These are phyloP conservation scores for Lipomyces orientalis DNA, from an alignment of 805 yeast genomes.

Conservation along the genomic window DNA sequence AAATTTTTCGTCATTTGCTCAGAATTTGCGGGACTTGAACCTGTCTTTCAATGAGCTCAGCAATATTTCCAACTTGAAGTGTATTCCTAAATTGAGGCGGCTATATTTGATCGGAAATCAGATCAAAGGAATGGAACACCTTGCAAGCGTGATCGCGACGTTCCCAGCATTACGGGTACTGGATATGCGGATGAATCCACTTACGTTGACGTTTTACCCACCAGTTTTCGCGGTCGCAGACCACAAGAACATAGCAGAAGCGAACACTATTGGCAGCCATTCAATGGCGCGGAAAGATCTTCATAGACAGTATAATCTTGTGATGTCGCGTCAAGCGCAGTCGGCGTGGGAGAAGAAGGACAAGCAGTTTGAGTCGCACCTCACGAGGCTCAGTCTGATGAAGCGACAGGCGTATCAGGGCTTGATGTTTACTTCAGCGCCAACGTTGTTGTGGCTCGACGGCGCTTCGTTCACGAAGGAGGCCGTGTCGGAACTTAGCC, in stretches of 20 bases:
- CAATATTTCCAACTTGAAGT: conserved; percentile 40
- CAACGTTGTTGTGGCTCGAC: conserved; percentile 30
- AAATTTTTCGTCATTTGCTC: conserved; percentile 37
- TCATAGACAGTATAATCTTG: conserved; percentile 27
- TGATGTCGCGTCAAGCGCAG: conserved; percentile 31
- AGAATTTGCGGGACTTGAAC: conserved; percentile 46
- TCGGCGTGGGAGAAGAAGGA: conserved; percentile 27
- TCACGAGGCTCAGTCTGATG: conserved; percentile 13
- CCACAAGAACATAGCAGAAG: not conserved
- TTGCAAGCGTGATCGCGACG: conserved; percentile 36
- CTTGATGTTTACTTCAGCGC: conserved; percentile 30
- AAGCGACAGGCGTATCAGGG: conserved; percentile 34
- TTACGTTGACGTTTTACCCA: conserved; percentile 40
- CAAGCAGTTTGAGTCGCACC: conserved; percentile 20
- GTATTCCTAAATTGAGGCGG: conserved; percentile 41
- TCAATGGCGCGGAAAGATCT: conserved; percentile 13
- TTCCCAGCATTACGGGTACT: conserved; percentile 37
- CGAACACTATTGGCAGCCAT: conserved; percentile 7
- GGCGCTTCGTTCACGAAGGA: conserved; percentile 24
- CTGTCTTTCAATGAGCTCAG: conserved; percentile 42
- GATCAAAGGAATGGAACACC: conserved; percentile 33
- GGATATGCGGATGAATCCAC: conserved; percentile 45
- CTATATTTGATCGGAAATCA: conserved; percentile 42
- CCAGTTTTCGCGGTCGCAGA: conserved; percentile 22
- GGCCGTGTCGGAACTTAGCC: conserved; percentile 12